phyloP scores from a whole-genome alignment of 257 asterid genomes.

The Solanum lycopersicoides region DNA sequence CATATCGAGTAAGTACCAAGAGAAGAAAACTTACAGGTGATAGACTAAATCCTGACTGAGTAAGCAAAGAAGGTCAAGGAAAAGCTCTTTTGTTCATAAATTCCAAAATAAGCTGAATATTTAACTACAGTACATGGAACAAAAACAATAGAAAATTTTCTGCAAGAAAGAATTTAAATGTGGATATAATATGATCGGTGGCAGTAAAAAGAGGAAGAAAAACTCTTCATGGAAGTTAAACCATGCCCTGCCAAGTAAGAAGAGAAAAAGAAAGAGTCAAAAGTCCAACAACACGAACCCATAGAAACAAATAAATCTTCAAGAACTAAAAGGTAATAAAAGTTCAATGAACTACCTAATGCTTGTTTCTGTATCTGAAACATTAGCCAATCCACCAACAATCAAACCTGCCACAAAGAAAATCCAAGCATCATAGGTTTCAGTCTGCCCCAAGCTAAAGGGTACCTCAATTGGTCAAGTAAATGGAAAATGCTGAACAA shows the following conservation, averaged over 20 bases:
- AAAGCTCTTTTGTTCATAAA: slow-evolving; percentile 11
- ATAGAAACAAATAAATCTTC: background rate
- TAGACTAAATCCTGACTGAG: slow-evolving; percentile 95
- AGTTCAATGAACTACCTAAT: slow-evolving; percentile 43
- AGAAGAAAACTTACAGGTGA: slow-evolving; percentile 67
- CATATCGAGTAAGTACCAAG: background rate
- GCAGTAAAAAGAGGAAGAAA: slow-evolving; percentile 91
- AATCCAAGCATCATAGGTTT: background rate
- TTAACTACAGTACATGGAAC: background rate
- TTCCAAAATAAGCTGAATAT: background rate
- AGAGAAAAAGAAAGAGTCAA: background rate
- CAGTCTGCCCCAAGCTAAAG: background rate
- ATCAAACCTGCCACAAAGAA: slow-evolving; percentile 49
- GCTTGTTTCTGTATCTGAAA: slow-evolving; percentile 79
- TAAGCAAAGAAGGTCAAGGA: slow-evolving; percentile 60
- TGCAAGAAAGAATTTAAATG: background rate
- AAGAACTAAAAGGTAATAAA: background rate
- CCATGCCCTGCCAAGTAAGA: slow-evolving; percentile 69
- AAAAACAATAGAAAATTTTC: background rate
- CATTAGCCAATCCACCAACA: slow-evolving; percentile 85
- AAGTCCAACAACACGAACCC: background rate
- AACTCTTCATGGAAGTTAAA: slow-evolving; percentile 99
- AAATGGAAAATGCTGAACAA: background rate
- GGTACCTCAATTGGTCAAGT: background rate
- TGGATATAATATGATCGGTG: slow-evolving; percentile 99